Conservation (phyloP, 2,329 filamentous ascomycete species). For the Microcyclospora tardicrescens region DNA sequence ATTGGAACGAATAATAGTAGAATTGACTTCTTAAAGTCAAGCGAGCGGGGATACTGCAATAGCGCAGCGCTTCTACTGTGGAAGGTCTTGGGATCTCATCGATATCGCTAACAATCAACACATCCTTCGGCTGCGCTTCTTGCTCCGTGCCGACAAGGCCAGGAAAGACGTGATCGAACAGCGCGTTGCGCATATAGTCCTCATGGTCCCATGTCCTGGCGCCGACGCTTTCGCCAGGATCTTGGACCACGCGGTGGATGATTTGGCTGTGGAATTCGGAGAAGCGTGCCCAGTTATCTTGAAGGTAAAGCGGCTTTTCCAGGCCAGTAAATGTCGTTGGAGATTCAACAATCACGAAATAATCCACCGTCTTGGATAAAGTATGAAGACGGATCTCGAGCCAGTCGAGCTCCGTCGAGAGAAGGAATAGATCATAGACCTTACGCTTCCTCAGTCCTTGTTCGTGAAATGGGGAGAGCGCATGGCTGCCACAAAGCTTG, state of each 20-base stretch:
- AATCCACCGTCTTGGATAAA: constrained; percentile 46
- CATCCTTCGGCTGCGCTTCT: constrained; percentile 37
- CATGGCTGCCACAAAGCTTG: constrained; percentile 6
- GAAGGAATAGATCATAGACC: constrained; percentile 49
- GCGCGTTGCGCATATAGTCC: constrained; percentile 42
- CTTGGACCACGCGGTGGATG: constrained; percentile 43
- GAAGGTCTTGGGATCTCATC: constrained; percentile 42
- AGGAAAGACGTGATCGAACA: constrained; percentile 45
- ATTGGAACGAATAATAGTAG: constrained; percentile 21
- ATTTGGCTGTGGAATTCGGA: constrained; percentile 45
- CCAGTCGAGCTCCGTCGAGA: constrained; percentile 53
- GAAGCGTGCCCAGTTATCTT: constrained; percentile 41
- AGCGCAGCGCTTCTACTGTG: constrained; percentile 12
- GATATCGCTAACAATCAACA: constrained; percentile 47
- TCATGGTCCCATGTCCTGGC: constrained; percentile 40
- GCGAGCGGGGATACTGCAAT: constrained; percentile 15
- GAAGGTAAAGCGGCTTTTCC: constrained; percentile 42
- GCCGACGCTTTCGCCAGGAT: constrained; percentile 27
- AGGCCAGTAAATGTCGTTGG: constrained; percentile 44
- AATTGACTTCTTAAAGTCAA: constrained; percentile 17
- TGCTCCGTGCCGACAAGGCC: constrained; percentile 29
- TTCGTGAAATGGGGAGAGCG: constrained; percentile 3
- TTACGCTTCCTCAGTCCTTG: constrained; percentile 27
- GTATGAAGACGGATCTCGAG: constrained; percentile 51
- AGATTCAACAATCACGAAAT: constrained; percentile 52